Evolutionary conservation across 306 rosid species (phyloP).

Genomic region (Oemleria cerasiformis): DNA sequence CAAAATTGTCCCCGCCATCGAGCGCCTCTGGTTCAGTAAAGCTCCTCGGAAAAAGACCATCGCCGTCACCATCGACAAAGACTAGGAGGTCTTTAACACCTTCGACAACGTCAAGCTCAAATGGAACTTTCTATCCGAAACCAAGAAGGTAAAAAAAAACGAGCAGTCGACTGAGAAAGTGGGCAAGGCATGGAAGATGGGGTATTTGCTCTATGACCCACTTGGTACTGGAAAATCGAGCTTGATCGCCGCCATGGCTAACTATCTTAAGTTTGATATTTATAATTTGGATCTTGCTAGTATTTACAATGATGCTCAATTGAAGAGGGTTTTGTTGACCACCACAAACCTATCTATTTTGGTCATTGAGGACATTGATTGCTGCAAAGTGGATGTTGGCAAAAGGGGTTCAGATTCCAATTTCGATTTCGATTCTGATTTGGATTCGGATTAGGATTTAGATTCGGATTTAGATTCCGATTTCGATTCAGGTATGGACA

Average conservation of each 20-base stretch:
- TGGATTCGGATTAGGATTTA: background rate
- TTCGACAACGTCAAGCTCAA: conserved; percentile 17
- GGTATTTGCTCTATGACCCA: conserved; percentile 39
- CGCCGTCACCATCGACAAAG: conserved; percentile 19
- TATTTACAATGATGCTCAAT: too few species aligned
- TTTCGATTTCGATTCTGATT: background rate
- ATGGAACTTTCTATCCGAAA: conserved; percentile 17
- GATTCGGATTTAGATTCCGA: too few species aligned
- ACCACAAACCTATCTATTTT: conserved; percentile 37
- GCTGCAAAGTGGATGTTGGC: conserved; percentile 20
- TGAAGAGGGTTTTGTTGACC: conserved; percentile 26
- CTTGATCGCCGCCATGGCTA: conserved; percentile 51
- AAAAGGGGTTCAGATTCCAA: background rate
- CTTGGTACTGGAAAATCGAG: conserved; percentile 38
- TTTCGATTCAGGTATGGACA: too few species aligned
- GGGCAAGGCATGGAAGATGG: conserved; percentile 51
- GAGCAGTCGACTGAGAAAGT: conserved; percentile 31
- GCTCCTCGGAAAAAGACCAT: conserved; percentile 24
- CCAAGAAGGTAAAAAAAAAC: background rate
- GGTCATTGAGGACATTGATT: conserved; percentile 44
- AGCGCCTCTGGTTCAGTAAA: conserved; percentile 26
- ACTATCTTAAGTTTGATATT: conserved; percentile 41
- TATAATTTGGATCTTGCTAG: conserved; percentile 36
- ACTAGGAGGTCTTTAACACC: conserved; percentile 18
- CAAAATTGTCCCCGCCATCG: conserved; percentile 17